phyloP scores from a whole-genome alignment of 192 early-diverging fungal species.

The Gamsiella multidivaricata region DNA sequence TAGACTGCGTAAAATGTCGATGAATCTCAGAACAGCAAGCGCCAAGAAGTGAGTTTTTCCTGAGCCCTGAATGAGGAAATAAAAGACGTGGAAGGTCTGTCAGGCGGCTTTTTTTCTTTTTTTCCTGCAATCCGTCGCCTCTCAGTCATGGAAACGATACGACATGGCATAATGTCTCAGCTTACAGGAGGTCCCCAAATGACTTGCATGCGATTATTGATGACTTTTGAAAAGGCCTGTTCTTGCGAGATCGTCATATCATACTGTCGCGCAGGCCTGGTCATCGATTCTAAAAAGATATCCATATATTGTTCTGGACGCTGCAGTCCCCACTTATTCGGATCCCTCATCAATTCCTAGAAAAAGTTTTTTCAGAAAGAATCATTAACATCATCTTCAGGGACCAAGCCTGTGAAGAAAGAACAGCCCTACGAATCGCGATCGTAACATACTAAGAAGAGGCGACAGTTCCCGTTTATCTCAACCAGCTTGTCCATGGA shows the following conservation, averaged over 20 bases:
- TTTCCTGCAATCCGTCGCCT: not conserved
- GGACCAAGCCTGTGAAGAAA: too few relatives aligned
- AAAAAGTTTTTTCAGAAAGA: not conserved
- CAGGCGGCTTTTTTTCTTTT: not conserved
- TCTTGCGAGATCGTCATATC: slow-evolving; percentile 60
- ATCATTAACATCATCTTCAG: too few relatives aligned
- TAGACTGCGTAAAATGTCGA: slow-evolving; percentile 42
- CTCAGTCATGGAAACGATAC: not conserved
- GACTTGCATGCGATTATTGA: slow-evolving; percentile 54
- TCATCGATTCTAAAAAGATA: slow-evolving; percentile 49
- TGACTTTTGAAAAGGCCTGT: slow-evolving; percentile 45
- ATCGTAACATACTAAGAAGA: slow-evolving; percentile 29
- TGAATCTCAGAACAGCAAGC: slow-evolving; percentile 52
- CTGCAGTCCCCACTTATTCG: slow-evolving; percentile 56
- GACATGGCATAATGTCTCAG: not conserved
- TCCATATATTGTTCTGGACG: slow-evolving; percentile 11
- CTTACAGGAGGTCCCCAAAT: slow-evolving; percentile 65
- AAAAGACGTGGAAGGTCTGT: not conserved
- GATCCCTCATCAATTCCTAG: slow-evolving; percentile 53
- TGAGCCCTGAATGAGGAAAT: slow-evolving; percentile 53
- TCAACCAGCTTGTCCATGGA: slow-evolving; percentile 33
- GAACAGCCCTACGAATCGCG: too few relatives aligned
- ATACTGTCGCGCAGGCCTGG: slow-evolving; percentile 39
- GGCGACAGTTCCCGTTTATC: slow-evolving; percentile 17
- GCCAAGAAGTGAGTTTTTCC: slow-evolving; percentile 66